Conservation (phyloP, 2,329 filamentous ascomycete genomes). For the Neofusicoccum umdonicola region DNA sequence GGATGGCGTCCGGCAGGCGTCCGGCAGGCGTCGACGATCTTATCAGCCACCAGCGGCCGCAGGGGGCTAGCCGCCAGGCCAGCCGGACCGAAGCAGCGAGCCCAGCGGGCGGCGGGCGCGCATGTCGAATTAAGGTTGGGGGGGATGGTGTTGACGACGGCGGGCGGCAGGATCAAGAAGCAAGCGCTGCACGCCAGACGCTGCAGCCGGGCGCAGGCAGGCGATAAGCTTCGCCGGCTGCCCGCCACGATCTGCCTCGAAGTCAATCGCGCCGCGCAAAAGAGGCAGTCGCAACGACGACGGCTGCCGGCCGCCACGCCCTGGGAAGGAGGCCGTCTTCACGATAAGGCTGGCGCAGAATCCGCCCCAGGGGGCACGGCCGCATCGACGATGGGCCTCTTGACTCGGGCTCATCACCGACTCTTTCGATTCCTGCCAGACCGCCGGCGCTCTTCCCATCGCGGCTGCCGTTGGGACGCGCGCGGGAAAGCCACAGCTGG, state of each 20-base stretch:
- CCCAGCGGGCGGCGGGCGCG: neutral
- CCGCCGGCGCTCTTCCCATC: neutral
- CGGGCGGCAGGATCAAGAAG: neutral
- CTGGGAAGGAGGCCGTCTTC: neutral
- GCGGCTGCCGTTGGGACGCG: neutral
- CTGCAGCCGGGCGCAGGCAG: neutral
- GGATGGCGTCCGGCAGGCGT: neutral
- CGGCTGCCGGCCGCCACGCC: neutral
- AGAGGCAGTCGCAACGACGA: neutral
- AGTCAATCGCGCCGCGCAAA: neutral
- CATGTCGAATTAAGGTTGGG: neutral
- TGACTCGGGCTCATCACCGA: slow-evolving; percentile 4
- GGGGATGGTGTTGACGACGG: neutral
- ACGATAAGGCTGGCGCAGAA: neutral
- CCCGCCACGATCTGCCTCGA: neutral
- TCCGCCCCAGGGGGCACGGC: neutral
- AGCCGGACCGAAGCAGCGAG: slow-evolving; percentile 2
- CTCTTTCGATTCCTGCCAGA: slow-evolving; percentile 4
- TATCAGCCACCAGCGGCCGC: neutral
- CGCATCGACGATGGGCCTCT: neutral
- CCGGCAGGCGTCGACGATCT: neutral
- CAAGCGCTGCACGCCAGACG: neutral
- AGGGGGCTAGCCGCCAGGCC: slow-evolving; percentile 3
- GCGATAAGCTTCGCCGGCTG: neutral
- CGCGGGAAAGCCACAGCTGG: slow-evolving; percentile 1